Conservation (phyloP, 2,329 filamentous ascomycete species). For the Magnaporthiopsis poae region DNA sequence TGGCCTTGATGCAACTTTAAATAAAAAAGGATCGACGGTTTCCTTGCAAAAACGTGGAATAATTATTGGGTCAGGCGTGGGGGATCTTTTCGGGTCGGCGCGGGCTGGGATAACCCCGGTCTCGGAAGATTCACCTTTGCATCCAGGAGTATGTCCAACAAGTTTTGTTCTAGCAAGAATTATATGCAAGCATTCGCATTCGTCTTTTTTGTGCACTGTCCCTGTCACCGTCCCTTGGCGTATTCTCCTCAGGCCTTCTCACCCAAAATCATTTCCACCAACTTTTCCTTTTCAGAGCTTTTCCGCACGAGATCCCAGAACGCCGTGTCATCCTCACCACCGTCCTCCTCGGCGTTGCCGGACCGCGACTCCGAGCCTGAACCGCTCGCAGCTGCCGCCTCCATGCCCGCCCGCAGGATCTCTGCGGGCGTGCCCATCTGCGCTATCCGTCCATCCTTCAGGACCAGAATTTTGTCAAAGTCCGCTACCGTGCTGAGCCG, state of each 20-base stretch:
- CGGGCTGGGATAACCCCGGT: no score
- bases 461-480: slow-evolving; percentile 40
- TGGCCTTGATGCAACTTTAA: no score
- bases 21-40: no score
- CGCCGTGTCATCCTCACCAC: slow-evolving; percentile 15
- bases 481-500: slow-evolving; percentile 36
- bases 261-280: slow-evolving; percentile 21
- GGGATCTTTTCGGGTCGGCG: no score
- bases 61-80: no score
- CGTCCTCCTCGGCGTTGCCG: slow-evolving; percentile 6
- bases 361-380: slow-evolving; percentile 3
- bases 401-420: slow-evolving; percentile 29
- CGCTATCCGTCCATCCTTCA: slow-evolving; percentile 36
- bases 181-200: no score
- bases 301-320: slow-evolving; percentile 23
- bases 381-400: slow-evolving; percentile 12
- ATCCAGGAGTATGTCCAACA: no score
- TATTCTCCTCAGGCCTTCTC: not conserved
- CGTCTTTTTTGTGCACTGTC: no score
- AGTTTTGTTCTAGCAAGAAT: no score
- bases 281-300: slow-evolving; percentile 20
- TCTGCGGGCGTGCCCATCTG: slow-evolving; percentile 30
- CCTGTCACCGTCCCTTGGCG: no score
- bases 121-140: no score
- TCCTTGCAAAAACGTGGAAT: no score